phyloP scores from a whole-genome alignment of 352 stramenopile genomes.

The Phytophthora parvispora region DNA sequence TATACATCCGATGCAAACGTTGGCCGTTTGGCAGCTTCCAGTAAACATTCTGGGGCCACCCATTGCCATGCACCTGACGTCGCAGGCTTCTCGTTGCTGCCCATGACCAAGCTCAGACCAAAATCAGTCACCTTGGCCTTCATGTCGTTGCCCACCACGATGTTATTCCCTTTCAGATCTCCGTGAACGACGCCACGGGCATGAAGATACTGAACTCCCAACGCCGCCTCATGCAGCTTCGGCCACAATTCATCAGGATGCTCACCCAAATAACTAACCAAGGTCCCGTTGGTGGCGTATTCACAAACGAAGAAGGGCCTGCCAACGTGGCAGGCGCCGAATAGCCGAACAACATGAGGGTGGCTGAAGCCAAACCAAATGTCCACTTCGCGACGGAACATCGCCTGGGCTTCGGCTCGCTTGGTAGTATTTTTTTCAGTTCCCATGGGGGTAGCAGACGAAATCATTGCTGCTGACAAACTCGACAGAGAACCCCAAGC shows the following conservation, averaged over 20 bases:
- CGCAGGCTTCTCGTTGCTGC: not conserved
- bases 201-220: not conserved
- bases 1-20: not conserved
- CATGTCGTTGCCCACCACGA: not conserved
- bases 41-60: not conserved
- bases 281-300: not conserved
- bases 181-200: not conserved
- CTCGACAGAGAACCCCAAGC: not conserved
- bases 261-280: not conserved
- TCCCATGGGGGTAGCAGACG: no score
- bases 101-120: not conserved
- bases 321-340: not conserved
- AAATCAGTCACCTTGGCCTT: not conserved
- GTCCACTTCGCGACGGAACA: conserved; percentile 27
- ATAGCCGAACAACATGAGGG: conserved; percentile 15
- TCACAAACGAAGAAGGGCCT: conserved; percentile 29
- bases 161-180: not conserved
- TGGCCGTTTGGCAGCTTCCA: not conserved
- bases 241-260: not conserved
- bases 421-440: not conserved
- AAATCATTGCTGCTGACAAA: not conserved
- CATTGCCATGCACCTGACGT: not conserved
- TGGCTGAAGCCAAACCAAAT: conserved; percentile 34
- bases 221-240: not conserved
- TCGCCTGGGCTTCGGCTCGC: not conserved